Evolutionary conservation across 192 early-diverging fungal species (phyloP), one percentile per base, ranked within the genome.

Genomic region (Tieghemiomyces parasiticus): DNA sequence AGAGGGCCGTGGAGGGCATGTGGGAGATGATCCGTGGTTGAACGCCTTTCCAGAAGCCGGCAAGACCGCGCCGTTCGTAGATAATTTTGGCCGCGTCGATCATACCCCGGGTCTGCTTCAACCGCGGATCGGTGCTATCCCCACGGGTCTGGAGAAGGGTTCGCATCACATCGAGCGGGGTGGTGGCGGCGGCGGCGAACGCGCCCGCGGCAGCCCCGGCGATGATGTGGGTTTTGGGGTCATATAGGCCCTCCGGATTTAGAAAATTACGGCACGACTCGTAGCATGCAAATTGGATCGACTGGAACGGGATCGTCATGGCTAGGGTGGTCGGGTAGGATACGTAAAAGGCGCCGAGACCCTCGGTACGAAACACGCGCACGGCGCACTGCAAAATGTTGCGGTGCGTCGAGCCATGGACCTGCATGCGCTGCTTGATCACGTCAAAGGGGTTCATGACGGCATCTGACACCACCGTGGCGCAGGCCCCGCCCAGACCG

Each of bases 361-460:
- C 94, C 66, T 97, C 94, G 3, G 63, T 71, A 24, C 72, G 67
- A 46, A 89, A 70, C 14, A 97, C 80, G 8, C 75, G 68, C 29
- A 68, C 61, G 2, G 84, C 86, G 59, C 89, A 91, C 24, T 89
- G 79, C 6, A 78, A 3, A 22, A 91, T 82, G 35, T 65, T 80
- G n/a, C 76, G 74, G 63, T 91, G 84, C 3, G 69, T 70, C 0
- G 90, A 79, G 35, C 82, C 83, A 6, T 80, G 80, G 22, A 93
- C 71, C 71, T 97, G 94, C 90, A 95, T 91, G 32, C 94, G 79
- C 70, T 97, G 94, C 67, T 97, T 97, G 69, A 94, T 77, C 20
- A 97, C 93, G 70, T 98, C 95, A 73, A 98, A 98, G 14, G 95
- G 95, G 64, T 90, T 98, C 86, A 93, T 90, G 46, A 98, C 70